Percentiles rank a stretch among this genome's conserved stretches.
Evolutionary conservation across 805 yeast genomes (phyloP).

Genomic region (Hemisphaericaspora nanyangensis): DNA sequence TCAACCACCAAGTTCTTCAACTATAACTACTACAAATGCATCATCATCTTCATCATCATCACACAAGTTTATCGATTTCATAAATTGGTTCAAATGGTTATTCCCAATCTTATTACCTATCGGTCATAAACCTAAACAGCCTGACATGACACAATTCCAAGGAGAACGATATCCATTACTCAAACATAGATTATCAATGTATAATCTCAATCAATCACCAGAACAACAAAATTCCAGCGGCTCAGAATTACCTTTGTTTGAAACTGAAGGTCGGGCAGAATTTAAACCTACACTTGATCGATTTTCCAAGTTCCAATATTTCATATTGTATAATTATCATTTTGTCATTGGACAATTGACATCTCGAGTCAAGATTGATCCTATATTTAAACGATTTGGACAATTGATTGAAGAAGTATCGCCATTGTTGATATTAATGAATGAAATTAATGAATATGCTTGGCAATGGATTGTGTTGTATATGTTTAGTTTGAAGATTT

Average conservation of each 20-base stretch:
- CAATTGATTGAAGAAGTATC: conserved; percentile 14
- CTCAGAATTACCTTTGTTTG: conserved; percentile 8
- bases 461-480: conserved; percentile 13
- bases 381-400: conserved; percentile 21
- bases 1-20: neutral
- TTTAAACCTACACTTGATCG: conserved; percentile 9
- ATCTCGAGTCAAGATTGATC: conserved; percentile 19
- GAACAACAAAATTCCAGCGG: neutral
- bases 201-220: conserved; percentile 2
- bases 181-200: conserved; percentile 6
- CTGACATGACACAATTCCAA: neutral
- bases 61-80: neutral
- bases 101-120: conserved; percentile 16
- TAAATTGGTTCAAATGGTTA: conserved; percentile 21
- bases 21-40: neutral
- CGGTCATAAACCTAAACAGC: neutral
- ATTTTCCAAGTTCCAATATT: conserved; percentile 8
- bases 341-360: conserved; percentile 18
- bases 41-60: neutral
- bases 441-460: conserved; percentile 13
- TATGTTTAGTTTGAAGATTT: neutral
- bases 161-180: conserved; percentile 7
- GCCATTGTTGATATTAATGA: conserved; percentile 6
- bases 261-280: conserved; percentile 1
- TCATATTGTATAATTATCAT: conserved; percentile 19